A percentile compares a stretch with the other conserved stretches of the same genome.
Evolutionary conservation across 2,329 filamentous ascomycete species (phyloP).

Genomic region (Cryoendolithus antarcticus): DNA sequence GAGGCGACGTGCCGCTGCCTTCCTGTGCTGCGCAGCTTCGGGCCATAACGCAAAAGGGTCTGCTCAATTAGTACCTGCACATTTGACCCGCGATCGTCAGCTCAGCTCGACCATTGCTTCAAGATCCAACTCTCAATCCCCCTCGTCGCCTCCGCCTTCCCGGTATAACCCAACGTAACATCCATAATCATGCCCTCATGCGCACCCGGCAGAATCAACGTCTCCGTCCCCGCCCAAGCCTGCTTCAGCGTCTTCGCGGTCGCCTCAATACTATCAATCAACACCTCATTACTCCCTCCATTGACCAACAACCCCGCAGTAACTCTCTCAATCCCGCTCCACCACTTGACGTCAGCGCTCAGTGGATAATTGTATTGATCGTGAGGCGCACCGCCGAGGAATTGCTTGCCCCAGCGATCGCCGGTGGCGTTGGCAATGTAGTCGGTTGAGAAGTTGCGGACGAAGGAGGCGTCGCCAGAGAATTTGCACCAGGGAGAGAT

Average conservation of each 20-base stretch:
- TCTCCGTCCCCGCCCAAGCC: constrained; percentile 23
- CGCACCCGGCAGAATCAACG: constrained; percentile 20
- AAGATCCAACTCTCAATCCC: constrained; percentile 27
- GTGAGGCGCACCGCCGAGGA: constrained; percentile 8
- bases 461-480: constrained; percentile 29
- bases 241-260: constrained; percentile 37
- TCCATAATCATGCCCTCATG: constrained; percentile 27
- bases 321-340: constrained; percentile 32
- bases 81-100: too few relatives aligned
- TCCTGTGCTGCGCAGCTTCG: too few relatives aligned
- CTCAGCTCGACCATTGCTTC: too few relatives aligned
- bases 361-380: constrained; percentile 45
- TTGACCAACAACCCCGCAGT: constrained; percentile 40
- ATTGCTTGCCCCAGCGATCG: constrained; percentile 28
- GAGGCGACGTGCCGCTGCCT: too few relatives aligned
- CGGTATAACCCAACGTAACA: constrained; percentile 26
- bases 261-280: constrained; percentile 43
- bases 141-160: constrained; percentile 23
- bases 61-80: too few relatives aligned
- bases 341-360: constrained; percentile 41
- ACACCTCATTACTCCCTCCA: constrained; percentile 43
- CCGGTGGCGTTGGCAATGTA: constrained; percentile 33
- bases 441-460: constrained; percentile 39
- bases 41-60: too few relatives aligned
- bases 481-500: constrained; percentile 49